These are phyloP conservation scores for Aspergillaceae sp. DNA, from an alignment of 2,329 filamentous ascomycete species.

Conservation along the genomic window DNA sequence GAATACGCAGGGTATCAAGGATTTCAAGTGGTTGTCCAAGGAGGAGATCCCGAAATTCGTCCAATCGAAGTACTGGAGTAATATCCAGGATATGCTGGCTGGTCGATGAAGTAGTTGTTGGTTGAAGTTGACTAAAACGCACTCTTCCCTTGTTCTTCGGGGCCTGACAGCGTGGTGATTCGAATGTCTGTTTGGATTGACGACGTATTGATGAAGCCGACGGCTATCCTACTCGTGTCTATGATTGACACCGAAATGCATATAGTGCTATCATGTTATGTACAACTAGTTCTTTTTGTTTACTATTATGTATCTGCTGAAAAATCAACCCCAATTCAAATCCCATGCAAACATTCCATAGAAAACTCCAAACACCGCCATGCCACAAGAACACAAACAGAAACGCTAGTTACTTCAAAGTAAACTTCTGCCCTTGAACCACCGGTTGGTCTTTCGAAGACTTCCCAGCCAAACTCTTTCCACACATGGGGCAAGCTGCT, in stretches of 20 bases:
- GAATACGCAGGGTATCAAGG: slow-evolving; percentile 63
- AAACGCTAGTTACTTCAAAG: slow-evolving; percentile 44
- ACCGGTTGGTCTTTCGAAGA: slow-evolving; percentile 41
- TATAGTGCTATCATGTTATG: slow-evolving; percentile 30
- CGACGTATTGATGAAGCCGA: too few species aligned
- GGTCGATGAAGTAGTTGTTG: slow-evolving; percentile 49
- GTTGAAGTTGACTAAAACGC: too few species aligned
- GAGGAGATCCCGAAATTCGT: slow-evolving; percentile 72
- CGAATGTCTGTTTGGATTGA: neutral
- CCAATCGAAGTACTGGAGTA: slow-evolving; percentile 59
- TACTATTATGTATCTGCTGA: neutral
- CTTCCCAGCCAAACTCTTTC: slow-evolving; percentile 46
- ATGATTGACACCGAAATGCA: slow-evolving; percentile 16
- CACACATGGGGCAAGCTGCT: slow-evolving; percentile 55
- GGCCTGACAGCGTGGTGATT: too few species aligned
- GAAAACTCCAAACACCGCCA: neutral
- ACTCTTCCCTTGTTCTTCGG: too few species aligned
- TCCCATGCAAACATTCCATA: slow-evolving; percentile 4
- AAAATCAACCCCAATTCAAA: slow-evolving; percentile 2
- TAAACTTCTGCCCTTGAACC: slow-evolving; percentile 55
- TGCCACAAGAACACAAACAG: neutral
- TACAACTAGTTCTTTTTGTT: slow-evolving; percentile 28
- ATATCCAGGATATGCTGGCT: slow-evolving; percentile 74
- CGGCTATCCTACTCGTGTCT: too few species aligned
- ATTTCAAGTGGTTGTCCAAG: slow-evolving; percentile 88